phyloP scores from a whole-genome alignment of 768 basidiomycete species.

The Rhizopogon roseolus region DNA sequence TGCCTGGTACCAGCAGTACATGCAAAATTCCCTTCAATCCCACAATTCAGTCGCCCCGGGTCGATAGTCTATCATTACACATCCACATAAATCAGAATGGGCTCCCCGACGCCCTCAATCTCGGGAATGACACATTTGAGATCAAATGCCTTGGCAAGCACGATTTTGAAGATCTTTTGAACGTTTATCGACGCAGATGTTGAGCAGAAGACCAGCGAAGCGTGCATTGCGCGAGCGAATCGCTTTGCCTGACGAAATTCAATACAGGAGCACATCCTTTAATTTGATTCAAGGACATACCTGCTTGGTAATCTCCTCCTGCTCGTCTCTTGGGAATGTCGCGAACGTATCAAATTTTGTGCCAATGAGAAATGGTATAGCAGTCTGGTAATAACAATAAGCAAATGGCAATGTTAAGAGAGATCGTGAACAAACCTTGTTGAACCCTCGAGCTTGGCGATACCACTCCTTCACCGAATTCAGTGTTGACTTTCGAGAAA shows the following conservation, averaged over 20 bases:
- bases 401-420: neutral
- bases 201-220: constrained; percentile 98
- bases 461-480: constrained; percentile 99
- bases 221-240: constrained; percentile 99
- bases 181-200: constrained; percentile 99
- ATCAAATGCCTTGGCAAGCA: constrained; percentile 95
- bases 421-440: constrained; percentile 64
- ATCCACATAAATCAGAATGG: constrained; percentile 90
- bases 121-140: constrained; percentile 98
- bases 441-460: constrained; percentile 97
- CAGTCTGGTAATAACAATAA: constrained; percentile 56
- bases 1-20: neutral
- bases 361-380: constrained; percentile 97
- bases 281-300: constrained; percentile 32
- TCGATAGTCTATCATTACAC: constrained; percentile 27
- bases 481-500: constrained; percentile 93
- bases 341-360: constrained; percentile 98
- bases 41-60: neutral
- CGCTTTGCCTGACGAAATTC: constrained; percentile 71
- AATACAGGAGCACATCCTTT: constrained; percentile 7
- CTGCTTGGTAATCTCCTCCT: constrained; percentile 99
- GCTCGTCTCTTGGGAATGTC: constrained; percentile 93
- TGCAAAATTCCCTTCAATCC: neutral
- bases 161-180: constrained; percentile 99
- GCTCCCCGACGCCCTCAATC: constrained; percentile 95